Base-by-base conservation (phyloP, 1,284 basidiomycete species). In the Pulveroboletus sp. region DNA sequence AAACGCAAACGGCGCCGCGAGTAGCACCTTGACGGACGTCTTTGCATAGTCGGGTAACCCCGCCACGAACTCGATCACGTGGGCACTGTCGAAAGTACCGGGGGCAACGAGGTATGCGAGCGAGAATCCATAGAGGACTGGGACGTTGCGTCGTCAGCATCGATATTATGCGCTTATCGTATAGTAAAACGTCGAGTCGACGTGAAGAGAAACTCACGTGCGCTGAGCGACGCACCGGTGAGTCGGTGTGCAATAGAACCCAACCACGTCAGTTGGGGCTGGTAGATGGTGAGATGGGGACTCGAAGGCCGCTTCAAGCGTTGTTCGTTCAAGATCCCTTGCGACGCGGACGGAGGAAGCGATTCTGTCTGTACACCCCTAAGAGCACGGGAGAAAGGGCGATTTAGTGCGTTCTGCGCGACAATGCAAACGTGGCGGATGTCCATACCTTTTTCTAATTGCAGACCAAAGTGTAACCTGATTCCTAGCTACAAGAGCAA, bases 211-310 rank as follows among this genome's bases (percentile, higher is more conserved):
- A 42, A 56, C 91, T 69, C 69, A 94, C 91, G 79, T 58, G 81
- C 85, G 59, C 88, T 89, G 52, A 99, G 80, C 12, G 80, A 92
- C 24, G 76, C 82, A 58, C 97, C 96, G 8, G 94, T 92, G 46
- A 85, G 75, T 73, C 96, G 91, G 78, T 98, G 89, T 31, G 82
- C 82, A 68, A 96, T 94, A 17, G 94, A 97, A 4, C 77, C 81
- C 54, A 89, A 38, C 93, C 92, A 97, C 43, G 96, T 98, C 45
- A 94, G 75, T 74, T 98, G 96, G 22, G 94, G 94, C 74, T 97
- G 92, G 79, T 98, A 99, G 75, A 98, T 98, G 48, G 92, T 92
- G 67, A 96, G 90, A 75, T 98, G 94, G 24, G 97, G 96, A 67
- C 89, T 92, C 56, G 82, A 89, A 20, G 97, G 96, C 29, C 96